phyloP scores from a whole-genome alignment of 108 stramenopile genomes.

The Nannochloropsis salina region DNA sequence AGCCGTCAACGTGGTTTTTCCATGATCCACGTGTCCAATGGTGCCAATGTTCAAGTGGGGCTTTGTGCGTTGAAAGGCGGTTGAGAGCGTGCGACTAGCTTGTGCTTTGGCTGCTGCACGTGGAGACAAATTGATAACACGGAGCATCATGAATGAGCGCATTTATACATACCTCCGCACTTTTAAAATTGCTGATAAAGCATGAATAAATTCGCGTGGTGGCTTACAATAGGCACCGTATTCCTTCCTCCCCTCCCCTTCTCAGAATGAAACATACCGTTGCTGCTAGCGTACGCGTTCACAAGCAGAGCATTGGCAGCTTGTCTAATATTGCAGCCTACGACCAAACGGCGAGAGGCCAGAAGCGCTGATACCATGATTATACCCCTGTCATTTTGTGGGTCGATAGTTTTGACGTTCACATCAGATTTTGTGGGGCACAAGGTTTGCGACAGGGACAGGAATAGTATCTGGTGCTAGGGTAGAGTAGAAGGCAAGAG shows the following conservation, averaged over 20 bases:
- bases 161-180: too few species aligned
- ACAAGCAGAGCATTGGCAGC: not conserved
- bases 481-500: too few species aligned
- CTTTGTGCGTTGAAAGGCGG: slow-evolving; percentile 75
- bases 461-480: too few species aligned
- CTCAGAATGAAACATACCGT: not conserved
- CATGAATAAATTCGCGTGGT: too few species aligned
- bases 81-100: not conserved
- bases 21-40: slow-evolving; percentile 99
- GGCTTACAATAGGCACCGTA: not conserved
- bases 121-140: too few species aligned
- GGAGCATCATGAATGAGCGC: too few species aligned
- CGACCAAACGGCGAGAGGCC: slow-evolving; percentile 9
- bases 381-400: not conserved
- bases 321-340: not conserved
- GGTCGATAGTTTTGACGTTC: too few species aligned
- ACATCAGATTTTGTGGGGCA: too few species aligned
- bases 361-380: not conserved
- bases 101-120: not conserved
- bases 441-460: too few species aligned
- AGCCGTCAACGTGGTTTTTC: slow-evolving; percentile 98
- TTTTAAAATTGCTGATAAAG: too few species aligned
- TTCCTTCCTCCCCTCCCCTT: not conserved
- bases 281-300: not conserved
- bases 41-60: slow-evolving; percentile 98